Base-by-base conservation (phyloP, 2,329 filamentous ascomycete species). In the Phialemonium atrogriseum region DNA sequence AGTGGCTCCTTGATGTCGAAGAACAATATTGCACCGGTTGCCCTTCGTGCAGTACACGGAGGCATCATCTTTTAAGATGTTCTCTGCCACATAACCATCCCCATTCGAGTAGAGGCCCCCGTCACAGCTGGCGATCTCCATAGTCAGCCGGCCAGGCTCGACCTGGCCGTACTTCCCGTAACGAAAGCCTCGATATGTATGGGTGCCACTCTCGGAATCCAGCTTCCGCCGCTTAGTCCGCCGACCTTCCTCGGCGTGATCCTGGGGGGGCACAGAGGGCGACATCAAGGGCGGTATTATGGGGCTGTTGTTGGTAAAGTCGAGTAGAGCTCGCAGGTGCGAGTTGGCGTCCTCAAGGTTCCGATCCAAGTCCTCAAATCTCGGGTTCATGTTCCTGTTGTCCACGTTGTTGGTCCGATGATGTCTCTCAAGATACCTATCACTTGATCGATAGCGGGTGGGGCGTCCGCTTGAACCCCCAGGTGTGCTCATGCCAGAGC, bases 51-150 rank as follows among this genome's bases (percentile, higher is more conserved):
- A 93, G 52, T 95, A 96, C 3, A 94, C 85, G 9, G 81, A 84
- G 36, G 69, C 68, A 55, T 96, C 85, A 52, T 88, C 79, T 44
- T 74, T 77, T 39, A 96, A 66, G 17, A 95, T 79, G 52, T 94
- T 94, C 44, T 88, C 84, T 13, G 80, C 77, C 10, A 72, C 71
- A 41, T 84, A 84, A 9, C 66, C 59, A 33, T 65, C 59, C 45
- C 79, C 73, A 39, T 80, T 77, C 30, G 71, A 66, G 47, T 70
- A 77, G 36, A 76, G 67, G 25, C 88, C 87, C 24, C 86, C 87
- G 54, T 95, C 88, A 50, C 87, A 95, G 63, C 80, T 91, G 29
- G 84, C 72, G 40, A 95, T 78, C 51, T 94, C 84, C 84, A 95
- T 86, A 39, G 72, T 80, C 47, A 95, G 62, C 41, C 74, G 70